phyloP scores from a whole-genome alignment of 2,329 filamentous ascomycete species.

The Colletotrichum chlorophyti region DNA sequence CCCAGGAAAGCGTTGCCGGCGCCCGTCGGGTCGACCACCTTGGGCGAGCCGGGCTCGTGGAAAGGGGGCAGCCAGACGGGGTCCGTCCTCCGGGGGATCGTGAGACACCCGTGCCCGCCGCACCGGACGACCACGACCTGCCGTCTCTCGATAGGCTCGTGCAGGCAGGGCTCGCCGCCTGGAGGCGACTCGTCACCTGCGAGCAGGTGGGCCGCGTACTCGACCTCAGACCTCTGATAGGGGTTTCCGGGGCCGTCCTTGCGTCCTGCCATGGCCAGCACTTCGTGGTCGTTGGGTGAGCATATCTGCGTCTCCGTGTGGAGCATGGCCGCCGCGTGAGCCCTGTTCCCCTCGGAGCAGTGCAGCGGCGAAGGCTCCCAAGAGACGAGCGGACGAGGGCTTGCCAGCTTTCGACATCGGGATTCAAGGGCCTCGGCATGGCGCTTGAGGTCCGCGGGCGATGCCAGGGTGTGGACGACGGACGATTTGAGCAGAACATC shows the following conservation, averaged over 20 bases:
- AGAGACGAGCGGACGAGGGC: not conserved
- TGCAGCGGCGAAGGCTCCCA: constrained; percentile 21
- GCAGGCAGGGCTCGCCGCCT: not conserved
- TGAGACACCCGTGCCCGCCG: constrained; percentile 2
- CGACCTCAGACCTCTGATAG: not conserved
- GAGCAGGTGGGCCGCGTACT: not conserved
- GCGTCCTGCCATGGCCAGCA: not conserved
- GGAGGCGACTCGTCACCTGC: not conserved
- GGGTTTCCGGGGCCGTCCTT: not conserved
- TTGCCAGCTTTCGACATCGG: not conserved
- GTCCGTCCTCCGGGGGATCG: not conserved
- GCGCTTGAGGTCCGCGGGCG: not conserved
- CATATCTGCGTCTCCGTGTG: not conserved
- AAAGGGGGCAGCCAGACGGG: constrained; percentile 15
- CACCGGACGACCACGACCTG: not conserved
- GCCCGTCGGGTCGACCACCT: not conserved
- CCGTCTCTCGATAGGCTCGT: not conserved
- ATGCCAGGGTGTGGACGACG: not conserved
- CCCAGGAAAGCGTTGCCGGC: constrained; percentile 18
- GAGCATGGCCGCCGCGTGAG: not conserved
- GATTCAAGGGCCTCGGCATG: not conserved
- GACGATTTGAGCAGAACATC: not conserved
- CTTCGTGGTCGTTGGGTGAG: not conserved
- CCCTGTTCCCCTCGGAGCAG: not conserved
- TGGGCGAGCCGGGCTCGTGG: not conserved